Base-by-base conservation (phyloP, 2,329 filamentous ascomycete species). In the Aspergillus proliferans region DNA sequence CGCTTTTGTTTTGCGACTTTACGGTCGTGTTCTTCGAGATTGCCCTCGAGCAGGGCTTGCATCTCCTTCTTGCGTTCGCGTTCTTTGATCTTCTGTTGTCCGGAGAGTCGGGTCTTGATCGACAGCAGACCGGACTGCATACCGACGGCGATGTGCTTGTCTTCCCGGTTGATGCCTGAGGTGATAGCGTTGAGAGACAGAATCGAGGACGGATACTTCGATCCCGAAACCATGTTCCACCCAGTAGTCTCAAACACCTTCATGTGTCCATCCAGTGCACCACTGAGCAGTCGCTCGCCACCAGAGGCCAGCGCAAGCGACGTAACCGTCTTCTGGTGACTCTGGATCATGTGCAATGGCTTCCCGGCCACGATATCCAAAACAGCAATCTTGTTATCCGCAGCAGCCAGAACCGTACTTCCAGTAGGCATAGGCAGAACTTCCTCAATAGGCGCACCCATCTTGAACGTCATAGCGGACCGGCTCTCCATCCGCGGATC, bases 311-410 rank as follows among this genome's bases (percentile, higher is more conserved):
- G 75, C 46, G 86, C 85, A 47, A 98, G 78, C 6, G 87, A 85
- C 0, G 93, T 97, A 52, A 98, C 91, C 0, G 93, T 95, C 81
- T 97, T 98, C 66, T 98, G 93, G 71, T 98, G 93, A 67, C 94
- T 97, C 59, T 85, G 85, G 54, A 98, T 85, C 64, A 95, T 77
- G 59, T 90, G 86, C 50, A 95, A 76, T 4, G 92, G 90, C 63
- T 88, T 89, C 22, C 88, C 93, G 45, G 91, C 92, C 14, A 97
- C 86, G 41, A 98, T 80, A 67, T 98, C 93, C 53, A 98, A 79
- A 9, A 98, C 89, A 5, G 87, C 90, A 61, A 98, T 88, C 53
- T 87, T 82, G 63, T 88, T 94, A 50, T 88, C 91, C 15, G 90
- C 84, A 2, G 92, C 83, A 10, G 90, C 90, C 30, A 96, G 79